Evolutionary conservation across 2,329 filamentous ascomycete species (phyloP).

Genomic region (Delphinella strobiligena): DNA sequence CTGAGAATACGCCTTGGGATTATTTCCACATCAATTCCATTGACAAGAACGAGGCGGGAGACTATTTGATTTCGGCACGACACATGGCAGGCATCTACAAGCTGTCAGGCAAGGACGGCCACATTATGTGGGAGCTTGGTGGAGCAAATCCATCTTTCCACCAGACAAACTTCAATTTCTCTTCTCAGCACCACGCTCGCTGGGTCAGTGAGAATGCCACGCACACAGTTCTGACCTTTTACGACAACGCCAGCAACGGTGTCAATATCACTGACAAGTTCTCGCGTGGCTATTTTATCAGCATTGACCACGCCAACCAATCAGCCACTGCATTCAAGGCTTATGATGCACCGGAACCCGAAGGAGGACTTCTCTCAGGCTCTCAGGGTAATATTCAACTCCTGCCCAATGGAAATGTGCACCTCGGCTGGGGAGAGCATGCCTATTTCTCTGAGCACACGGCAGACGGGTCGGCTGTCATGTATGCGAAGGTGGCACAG

Average conservation of each 20-base stretch:
- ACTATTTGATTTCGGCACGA: slow-evolving; percentile 38
- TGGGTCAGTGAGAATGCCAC: slow-evolving; percentile 33
- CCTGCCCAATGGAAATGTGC: slow-evolving; percentile 39
- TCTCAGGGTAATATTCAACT: slow-evolving; percentile 44
- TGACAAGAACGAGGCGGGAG: slow-evolving; percentile 36
- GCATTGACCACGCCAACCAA: slow-evolving; percentile 30
- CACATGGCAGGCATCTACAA: slow-evolving; percentile 37
- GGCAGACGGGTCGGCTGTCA: slow-evolving; percentile 37
- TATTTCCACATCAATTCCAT: slow-evolving; percentile 45
- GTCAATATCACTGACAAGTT: slow-evolving; percentile 27
- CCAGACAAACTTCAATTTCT: slow-evolving; percentile 35
- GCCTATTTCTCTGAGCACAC: slow-evolving; percentile 32
- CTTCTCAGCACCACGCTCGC: slow-evolving; percentile 42
- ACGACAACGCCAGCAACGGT: slow-evolving; percentile 41
- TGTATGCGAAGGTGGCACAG: slow-evolving; percentile 38
- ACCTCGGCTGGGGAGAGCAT: slow-evolving; percentile 45
- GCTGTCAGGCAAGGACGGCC: slow-evolving; percentile 32
- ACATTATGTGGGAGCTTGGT: slow-evolving; percentile 39
- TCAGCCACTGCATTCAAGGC: slow-evolving; percentile 35
- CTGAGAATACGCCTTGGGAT: slow-evolving; percentile 37
- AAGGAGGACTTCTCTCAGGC: slow-evolving; percentile 33
- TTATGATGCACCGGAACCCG: slow-evolving; percentile 35
- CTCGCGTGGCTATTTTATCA: slow-evolving; percentile 35
- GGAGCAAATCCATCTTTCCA: slow-evolving; percentile 37
- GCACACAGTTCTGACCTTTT: slow-evolving; percentile 41